Conservation (phyloP, 202 grass and related monocot species). For the Bolboschoenoplectus hybrid region DNA sequence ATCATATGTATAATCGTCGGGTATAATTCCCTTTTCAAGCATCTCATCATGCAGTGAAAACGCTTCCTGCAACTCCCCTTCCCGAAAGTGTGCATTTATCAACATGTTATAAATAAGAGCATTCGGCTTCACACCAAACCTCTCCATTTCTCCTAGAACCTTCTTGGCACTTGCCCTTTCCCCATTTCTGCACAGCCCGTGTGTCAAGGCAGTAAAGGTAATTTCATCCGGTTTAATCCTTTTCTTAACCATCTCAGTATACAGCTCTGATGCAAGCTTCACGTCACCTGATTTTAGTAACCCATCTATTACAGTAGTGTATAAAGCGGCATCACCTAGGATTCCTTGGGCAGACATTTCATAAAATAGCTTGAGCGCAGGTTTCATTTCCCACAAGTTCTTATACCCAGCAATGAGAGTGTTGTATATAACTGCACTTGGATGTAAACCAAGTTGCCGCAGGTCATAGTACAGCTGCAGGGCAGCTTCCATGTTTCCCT, state of each 20-base stretch:
- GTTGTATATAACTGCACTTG: constrained; percentile 59
- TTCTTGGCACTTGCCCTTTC: constrained; percentile 65
- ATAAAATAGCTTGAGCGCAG: constrained; percentile 54
- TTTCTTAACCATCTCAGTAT: constrained; percentile 66
- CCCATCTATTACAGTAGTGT: constrained; percentile 88
- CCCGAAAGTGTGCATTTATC: constrained; percentile 61
- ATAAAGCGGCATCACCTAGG: constrained; percentile 54
- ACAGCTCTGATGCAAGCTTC: constrained; percentile 64
- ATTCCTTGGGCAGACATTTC: constrained; percentile 65
- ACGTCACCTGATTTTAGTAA: constrained; percentile 71
- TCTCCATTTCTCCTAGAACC: constrained; percentile 76
- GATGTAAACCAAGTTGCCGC: constrained; percentile 62
- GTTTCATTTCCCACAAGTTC: constrained; percentile 59
- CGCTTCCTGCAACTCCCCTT: constrained; percentile 67
- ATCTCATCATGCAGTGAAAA: constrained; percentile 89
- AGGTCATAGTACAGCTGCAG: constrained; percentile 57
- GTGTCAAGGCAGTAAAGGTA: constrained; percentile 67
- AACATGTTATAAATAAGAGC: constrained; percentile 75
- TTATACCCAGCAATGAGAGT: constrained; percentile 83
- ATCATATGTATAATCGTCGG: constrained; percentile 67
- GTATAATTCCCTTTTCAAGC: constrained; percentile 59
- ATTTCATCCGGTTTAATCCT: constrained; percentile 69
- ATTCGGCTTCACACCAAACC: constrained; percentile 62
- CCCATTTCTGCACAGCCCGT: constrained; percentile 72
- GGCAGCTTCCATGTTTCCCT: constrained; percentile 74